phyloP scores from a whole-genome alignment of 1,284 basidiomycete genomes.

The Phellopilus nigrolimitatus region DNA sequence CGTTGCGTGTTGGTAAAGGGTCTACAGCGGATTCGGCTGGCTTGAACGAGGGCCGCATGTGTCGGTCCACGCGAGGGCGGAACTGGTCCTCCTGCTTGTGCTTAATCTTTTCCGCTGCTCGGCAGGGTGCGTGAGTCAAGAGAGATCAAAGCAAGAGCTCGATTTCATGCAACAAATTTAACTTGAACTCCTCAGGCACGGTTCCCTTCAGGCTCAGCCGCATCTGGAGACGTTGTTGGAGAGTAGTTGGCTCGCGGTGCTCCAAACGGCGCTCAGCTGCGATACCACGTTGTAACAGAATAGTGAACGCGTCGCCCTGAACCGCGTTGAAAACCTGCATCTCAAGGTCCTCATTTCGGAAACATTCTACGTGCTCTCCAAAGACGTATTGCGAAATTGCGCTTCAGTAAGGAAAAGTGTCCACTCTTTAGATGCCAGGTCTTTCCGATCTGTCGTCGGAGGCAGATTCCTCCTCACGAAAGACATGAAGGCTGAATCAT shows the following conservation, averaged over 20 bases:
- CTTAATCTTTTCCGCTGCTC: slow-evolving; percentile 89
- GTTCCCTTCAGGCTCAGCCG: slow-evolving; percentile 50
- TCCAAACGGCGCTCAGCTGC: slow-evolving; percentile 45
- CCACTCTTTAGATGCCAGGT: slow-evolving; percentile 81
- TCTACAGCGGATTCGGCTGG: slow-evolving; percentile 36
- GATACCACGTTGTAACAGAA: slow-evolving; percentile 58
- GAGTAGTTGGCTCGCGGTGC: slow-evolving; percentile 37
- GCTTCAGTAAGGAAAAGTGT: slow-evolving; percentile 78
- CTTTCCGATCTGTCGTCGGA: slow-evolving; percentile 58
- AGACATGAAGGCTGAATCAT: slow-evolving; percentile 40
- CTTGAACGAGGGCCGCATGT: slow-evolving; percentile 40
- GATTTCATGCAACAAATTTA: slow-evolving; percentile 59
- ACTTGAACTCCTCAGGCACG: slow-evolving; percentile 53
- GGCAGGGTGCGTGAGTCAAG: slow-evolving; percentile 76
- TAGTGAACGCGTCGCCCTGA: slow-evolving; percentile 79
- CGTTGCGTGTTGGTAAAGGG: slow-evolving; percentile 55
- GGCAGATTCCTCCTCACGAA: slow-evolving; percentile 57
- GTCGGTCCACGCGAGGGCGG: slow-evolving; percentile 56
- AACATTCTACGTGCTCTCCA: slow-evolving; percentile 64
- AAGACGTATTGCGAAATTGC: slow-evolving; percentile 58
- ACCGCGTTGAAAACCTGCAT: slow-evolving; percentile 78
- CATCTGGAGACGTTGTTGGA: slow-evolving; percentile 46
- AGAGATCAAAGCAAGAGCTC: slow-evolving; percentile 71
- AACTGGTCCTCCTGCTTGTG: slow-evolving; percentile 86
- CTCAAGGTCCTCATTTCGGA: slow-evolving; percentile 77